Evolutionary conservation across 495 filamentous ascomycete genomes (phyloP).

Genomic region (Tuber brumale): DNA sequence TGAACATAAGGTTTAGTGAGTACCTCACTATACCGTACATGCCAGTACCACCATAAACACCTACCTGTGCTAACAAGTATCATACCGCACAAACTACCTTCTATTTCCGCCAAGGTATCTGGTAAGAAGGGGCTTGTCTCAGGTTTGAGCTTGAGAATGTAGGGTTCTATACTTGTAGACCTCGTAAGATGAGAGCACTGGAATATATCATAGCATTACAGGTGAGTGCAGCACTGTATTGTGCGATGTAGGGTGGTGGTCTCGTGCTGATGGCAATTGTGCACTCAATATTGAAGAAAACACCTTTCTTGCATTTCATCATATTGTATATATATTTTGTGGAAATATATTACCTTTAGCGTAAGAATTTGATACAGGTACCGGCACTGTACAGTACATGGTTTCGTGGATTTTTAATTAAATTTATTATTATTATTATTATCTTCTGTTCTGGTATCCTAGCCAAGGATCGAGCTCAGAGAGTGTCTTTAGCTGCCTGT

Average conservation of each 20-base stretch:
- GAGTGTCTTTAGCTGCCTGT: slow-evolving; percentile 55
- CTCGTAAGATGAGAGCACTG: background rate
- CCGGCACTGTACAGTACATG: background rate
- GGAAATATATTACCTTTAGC: background rate
- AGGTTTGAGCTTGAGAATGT: background rate
- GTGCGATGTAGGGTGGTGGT: no score
- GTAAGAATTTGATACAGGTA: background rate
- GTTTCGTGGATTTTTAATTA: background rate
- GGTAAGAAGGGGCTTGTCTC: background rate
- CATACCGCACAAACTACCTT: background rate
- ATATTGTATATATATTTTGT: background rate
- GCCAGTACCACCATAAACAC: background rate
- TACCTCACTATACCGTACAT: background rate
- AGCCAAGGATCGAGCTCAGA: background rate
- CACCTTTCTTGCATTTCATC: background rate
- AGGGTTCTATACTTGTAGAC: background rate
- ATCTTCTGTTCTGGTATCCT: background rate
- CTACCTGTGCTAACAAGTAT: no score
- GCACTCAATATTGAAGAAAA: background rate
- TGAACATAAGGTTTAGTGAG: background rate
- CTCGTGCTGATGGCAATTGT: background rate
- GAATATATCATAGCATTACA: background rate
- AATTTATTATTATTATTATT: background rate
- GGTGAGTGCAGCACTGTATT: background rate
- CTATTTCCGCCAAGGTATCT: background rate